These are phyloP conservation scores for Petunia hybrid DNA, from an alignment of 305 asterid genomes.

Conservation along the genomic window DNA sequence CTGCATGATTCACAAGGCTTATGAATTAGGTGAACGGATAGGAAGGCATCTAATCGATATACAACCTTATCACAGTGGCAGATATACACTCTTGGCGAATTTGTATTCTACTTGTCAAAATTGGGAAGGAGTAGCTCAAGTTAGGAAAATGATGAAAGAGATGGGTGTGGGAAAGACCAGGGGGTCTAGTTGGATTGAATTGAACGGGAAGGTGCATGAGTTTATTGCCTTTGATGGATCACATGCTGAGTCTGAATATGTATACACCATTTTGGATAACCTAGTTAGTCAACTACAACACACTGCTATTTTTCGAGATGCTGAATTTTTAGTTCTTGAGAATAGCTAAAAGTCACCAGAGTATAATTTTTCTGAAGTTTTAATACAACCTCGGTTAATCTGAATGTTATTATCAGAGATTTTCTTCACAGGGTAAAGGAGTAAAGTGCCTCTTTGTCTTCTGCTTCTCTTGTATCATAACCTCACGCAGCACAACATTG, in stretches of 20 bases:
- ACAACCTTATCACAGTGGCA: slow-evolving; percentile 52
- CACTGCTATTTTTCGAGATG: neutral
- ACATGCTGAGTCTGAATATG: slow-evolving; percentile 24
- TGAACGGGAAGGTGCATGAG: slow-evolving; percentile 46
- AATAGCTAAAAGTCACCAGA: neutral
- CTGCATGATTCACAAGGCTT: slow-evolving; percentile 56
- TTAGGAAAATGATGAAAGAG: slow-evolving; percentile 50
- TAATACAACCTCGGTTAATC: neutral
- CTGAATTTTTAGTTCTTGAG: slow-evolving; percentile 24
- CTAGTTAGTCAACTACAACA: slow-evolving; percentile 23
- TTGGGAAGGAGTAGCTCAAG: slow-evolving; percentile 46
- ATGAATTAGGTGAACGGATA: slow-evolving; percentile 51
- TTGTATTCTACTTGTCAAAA: slow-evolving; percentile 41
- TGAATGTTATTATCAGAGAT: neutral
- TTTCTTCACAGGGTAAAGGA: no score
- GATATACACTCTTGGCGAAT: slow-evolving; percentile 54
- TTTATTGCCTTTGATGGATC: slow-evolving; percentile 49
- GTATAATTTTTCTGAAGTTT: slow-evolving; percentile 7
- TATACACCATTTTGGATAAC: slow-evolving; percentile 32
- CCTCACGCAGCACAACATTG: neutral
- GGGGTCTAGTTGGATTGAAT: slow-evolving; percentile 66
- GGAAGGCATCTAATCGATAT: slow-evolving; percentile 48
- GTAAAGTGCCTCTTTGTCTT: no score
- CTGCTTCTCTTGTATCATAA: no score
- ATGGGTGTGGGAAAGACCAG: slow-evolving; percentile 47